A percentile compares a stretch with the other conserved stretches of the same genome.
Evolutionary conservation across 192 early-diverging fungal species (phyloP).

Genomic region (Coemansia sp.): DNA sequence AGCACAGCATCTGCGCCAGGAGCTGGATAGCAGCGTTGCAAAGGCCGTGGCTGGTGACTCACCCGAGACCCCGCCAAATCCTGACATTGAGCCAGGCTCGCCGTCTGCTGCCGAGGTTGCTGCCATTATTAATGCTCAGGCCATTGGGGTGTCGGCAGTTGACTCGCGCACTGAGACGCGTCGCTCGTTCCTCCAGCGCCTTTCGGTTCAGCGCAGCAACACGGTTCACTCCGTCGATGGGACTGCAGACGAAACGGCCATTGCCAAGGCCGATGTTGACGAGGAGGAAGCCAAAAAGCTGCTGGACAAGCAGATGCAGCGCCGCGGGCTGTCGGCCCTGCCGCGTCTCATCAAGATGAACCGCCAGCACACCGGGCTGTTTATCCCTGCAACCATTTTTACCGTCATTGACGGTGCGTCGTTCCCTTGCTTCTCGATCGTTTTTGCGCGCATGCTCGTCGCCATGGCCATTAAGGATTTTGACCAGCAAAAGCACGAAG

Average conservation of each 20-base stretch:
- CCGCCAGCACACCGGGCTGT: constrained; percentile 26
- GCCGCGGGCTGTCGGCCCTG: constrained; percentile 12
- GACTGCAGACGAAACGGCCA: background rate
- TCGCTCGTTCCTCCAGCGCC: background rate
- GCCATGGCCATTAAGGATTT: constrained; percentile 20
- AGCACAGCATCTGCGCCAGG: constrained; percentile 56
- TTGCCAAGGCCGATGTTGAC: background rate
- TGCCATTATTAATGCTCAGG: background rate
- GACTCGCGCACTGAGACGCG: background rate
- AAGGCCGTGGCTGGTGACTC: background rate
- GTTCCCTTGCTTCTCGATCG: constrained; percentile 74
- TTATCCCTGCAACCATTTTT: constrained; percentile 58
- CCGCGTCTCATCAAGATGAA: constrained; percentile 41
- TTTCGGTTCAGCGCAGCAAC: constrained; percentile 7
- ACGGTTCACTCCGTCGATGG: background rate
- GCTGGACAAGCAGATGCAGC: constrained; percentile 9
- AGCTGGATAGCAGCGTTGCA: constrained; percentile 21
- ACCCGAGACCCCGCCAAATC: background rate
- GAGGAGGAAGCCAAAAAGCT: constrained; percentile 22
- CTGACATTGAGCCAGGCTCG: background rate
- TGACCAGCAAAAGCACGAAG: constrained; percentile 23
- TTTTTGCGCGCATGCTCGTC: constrained; percentile 55
- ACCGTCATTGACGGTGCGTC: constrained; percentile 66
- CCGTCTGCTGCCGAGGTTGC: background rate
- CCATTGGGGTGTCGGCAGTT: background rate